Evolutionary conservation across 768 basidiomycete species (phyloP).

Genomic region (Phanerochaete carnosa): DNA sequence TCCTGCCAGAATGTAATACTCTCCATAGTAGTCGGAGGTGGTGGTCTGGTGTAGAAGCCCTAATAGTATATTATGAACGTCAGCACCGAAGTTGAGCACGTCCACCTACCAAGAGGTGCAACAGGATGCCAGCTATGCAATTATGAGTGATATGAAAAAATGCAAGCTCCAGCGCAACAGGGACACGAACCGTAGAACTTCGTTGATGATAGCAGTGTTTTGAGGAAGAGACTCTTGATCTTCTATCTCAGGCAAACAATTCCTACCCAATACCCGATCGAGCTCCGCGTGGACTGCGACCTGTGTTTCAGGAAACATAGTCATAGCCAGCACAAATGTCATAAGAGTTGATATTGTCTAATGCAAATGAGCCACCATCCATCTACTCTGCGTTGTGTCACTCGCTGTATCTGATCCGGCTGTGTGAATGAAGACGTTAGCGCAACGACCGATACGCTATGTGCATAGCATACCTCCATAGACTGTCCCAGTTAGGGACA

Average conservation of each 20-base stretch:
- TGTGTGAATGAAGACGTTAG: neutral
- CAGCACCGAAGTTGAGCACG: neutral
- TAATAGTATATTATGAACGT: neutral
- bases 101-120: neutral
- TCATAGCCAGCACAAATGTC: constrained; percentile 32
- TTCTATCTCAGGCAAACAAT: neutral
- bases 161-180: neutral
- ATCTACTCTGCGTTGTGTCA: neutral
- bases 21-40: constrained; percentile 26
- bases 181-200: constrained; percentile 5
- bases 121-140: neutral
- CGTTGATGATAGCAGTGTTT: constrained; percentile 31
- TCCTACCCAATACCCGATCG: neutral
- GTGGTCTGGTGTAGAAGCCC: neutral
- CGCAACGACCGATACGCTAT: neutral
- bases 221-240: neutral
- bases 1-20: constrained; percentile 25
- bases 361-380: neutral
- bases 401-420: neutral
- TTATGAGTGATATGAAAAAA: neutral
- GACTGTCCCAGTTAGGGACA: neutral
- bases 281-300: neutral
- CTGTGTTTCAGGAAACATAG: constrained; percentile 32
- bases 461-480: neutral
- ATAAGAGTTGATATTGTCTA: neutral